Percentiles rank a stretch among this genome's conserved stretches.
These are phyloP conservation scores for Orbilia javanica DNA, from an alignment of 2,329 filamentous ascomycete species.

Conservation along the genomic window DNA sequence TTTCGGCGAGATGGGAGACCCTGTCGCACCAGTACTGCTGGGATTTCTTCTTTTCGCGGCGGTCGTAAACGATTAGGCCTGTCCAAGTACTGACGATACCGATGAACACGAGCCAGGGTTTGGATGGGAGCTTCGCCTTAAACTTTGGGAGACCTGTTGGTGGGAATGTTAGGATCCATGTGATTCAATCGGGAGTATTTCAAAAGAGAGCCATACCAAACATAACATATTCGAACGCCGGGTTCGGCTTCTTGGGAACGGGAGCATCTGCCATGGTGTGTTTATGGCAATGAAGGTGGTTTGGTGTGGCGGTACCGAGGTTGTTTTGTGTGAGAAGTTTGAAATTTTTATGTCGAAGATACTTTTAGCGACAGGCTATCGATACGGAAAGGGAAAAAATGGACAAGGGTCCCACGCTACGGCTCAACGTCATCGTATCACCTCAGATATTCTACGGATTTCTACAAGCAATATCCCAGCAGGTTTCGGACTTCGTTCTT, in stretches of 20 bases:
- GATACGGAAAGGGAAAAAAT: conserved; percentile 39
- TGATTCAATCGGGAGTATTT: conserved; percentile 19
- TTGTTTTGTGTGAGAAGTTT: conserved; percentile 27
- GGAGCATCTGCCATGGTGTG: conserved; percentile 46
- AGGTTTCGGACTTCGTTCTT: conserved; percentile 9
- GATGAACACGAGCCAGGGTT: conserved; percentile 98
- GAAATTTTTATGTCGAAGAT: conserved; percentile 45
- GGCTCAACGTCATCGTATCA: conserved; percentile 3
- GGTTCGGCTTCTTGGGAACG: conserved; percentile 48
- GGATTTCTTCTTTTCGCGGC: conserved; percentile 84
- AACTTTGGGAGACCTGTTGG: conserved; percentile 81
- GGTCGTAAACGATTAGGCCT: conserved; percentile 88
- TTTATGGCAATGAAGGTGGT: conserved; percentile 9
- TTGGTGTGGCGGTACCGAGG: conserved; percentile 18
- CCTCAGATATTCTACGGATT: background rate
- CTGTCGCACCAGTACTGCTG: conserved; percentile 88
- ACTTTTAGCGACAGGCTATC: conserved; percentile 45
- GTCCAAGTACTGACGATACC: conserved; percentile 81
- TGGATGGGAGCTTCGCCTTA: conserved; percentile 85
- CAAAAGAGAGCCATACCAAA: conserved; percentile 18
- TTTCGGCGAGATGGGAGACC: conserved; percentile 84
- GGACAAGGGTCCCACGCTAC: conserved; percentile 10
- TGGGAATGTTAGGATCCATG: conserved; percentile 30
- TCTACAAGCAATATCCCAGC: conserved; percentile 25
- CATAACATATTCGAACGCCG: conserved; percentile 53